phyloP scores from a whole-genome alignment of 768 basidiomycete genomes.

The Cubamyces lactineus region DNA sequence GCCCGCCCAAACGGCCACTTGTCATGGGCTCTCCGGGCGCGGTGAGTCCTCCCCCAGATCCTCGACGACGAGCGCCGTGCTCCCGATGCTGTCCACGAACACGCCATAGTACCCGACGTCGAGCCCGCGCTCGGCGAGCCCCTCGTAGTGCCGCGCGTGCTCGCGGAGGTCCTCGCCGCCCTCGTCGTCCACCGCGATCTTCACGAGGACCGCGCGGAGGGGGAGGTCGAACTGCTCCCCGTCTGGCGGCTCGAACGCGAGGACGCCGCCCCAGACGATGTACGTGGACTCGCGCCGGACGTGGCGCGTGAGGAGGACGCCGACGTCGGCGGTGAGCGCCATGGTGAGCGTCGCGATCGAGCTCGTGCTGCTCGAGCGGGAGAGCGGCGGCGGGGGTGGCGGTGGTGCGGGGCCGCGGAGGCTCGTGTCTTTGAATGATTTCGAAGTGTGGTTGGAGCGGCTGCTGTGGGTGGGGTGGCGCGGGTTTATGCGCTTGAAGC shows the following conservation, averaged over 20 bases:
- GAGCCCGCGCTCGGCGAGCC: conserved; percentile 20
- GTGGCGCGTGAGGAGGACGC: conserved; percentile 22
- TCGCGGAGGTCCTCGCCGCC: conserved; percentile 25
- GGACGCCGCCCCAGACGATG: conserved; percentile 25
- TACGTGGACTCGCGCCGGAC: conserved; percentile 24
- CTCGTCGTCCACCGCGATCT: conserved; percentile 26
- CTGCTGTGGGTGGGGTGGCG: neutral
- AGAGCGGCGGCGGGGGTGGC: neutral
- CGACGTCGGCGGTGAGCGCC: conserved; percentile 18
- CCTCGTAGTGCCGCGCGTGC: conserved; percentile 21
- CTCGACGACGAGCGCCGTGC: conserved; percentile 23
- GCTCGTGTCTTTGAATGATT: too few species aligned
- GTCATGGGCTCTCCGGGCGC: conserved; percentile 4
- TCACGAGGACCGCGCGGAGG: conserved; percentile 18
- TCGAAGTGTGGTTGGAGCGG: neutral
- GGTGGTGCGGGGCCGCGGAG: too few species aligned
- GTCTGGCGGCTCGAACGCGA: conserved; percentile 15
- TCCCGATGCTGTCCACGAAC: conserved; percentile 21
- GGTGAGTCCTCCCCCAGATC: conserved; percentile 21
- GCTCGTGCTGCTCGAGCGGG: conserved; percentile 15
- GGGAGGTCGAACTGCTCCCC: neutral
- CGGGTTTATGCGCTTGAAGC: conserved; percentile 15
- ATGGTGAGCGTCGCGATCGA: conserved; percentile 14
- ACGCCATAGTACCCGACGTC: conserved; percentile 20
- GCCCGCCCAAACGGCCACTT: neutral